Evolutionary conservation across 2,329 filamentous ascomycete genomes (phyloP).

Genomic region (Penicillium sp.): DNA sequence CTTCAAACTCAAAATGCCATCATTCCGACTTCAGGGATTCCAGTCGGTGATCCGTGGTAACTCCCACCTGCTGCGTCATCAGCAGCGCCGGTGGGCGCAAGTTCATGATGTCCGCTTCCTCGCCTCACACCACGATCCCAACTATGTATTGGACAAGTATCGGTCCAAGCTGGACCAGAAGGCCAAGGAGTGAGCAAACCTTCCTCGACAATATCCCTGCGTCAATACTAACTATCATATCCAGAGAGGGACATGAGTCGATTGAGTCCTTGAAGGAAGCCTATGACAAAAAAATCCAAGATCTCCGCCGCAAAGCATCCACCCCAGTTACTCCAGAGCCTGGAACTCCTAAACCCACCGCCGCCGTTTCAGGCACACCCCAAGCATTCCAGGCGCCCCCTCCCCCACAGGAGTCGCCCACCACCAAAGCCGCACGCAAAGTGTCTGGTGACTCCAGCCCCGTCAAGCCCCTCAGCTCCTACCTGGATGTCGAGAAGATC

Average conservation of each 20-base stretch:
- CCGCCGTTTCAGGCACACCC: slow-evolving; percentile 36
- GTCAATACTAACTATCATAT: slow-evolving; percentile 47
- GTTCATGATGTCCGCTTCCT: slow-evolving; percentile 91
- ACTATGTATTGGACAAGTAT: slow-evolving; percentile 76
- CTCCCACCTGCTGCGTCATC: slow-evolving; percentile 28
- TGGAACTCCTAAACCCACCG: slow-evolving; percentile 21
- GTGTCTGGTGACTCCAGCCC: slow-evolving; percentile 53
- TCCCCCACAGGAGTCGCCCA: slow-evolving; percentile 34
- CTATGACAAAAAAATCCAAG: slow-evolving; percentile 79
- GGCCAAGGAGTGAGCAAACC: slow-evolving; percentile 59
- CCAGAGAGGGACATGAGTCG: slow-evolving; percentile 63
- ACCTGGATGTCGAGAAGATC: slow-evolving; percentile 77
- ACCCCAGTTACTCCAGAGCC: slow-evolving; percentile 51
- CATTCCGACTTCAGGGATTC: slow-evolving; percentile 49
- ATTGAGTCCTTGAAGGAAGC: slow-evolving; percentile 65
- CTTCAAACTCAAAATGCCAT: slow-evolving; percentile 46
- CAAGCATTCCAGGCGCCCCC: slow-evolving; percentile 38
- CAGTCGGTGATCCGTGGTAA: slow-evolving; percentile 45
- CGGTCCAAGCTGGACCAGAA: slow-evolving; percentile 79
- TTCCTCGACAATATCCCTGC: neutral
- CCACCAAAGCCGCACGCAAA: slow-evolving; percentile 31
- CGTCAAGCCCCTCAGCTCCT: slow-evolving; percentile 64
- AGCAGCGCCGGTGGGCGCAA: slow-evolving; percentile 81
- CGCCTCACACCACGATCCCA: slow-evolving; percentile 68
- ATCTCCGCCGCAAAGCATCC: slow-evolving; percentile 66